Percentiles rank a stretch among this genome's conserved stretches.
Evolutionary conservation across 2,329 filamentous ascomycete species (phyloP).

Genomic region (Neopestalotiopsis rosae): DNA sequence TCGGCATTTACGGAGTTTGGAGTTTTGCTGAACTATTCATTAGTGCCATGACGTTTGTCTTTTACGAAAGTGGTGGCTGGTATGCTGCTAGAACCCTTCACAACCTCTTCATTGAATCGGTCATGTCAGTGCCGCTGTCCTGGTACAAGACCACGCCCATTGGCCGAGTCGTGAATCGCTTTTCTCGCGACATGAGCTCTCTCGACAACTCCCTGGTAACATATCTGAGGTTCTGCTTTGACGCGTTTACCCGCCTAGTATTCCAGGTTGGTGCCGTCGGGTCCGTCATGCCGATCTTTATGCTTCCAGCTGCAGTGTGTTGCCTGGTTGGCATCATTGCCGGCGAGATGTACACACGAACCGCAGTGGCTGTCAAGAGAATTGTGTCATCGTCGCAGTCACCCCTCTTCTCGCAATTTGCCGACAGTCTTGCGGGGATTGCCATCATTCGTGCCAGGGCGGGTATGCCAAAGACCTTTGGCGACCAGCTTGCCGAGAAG

Average conservation of each 20-base stretch:
- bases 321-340: conserved; percentile 43
- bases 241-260: conserved; percentile 38
- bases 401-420: conserved; percentile 62
- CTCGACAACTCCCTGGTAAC: conserved; percentile 54
- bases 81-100: conserved; percentile 59
- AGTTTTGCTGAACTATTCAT: conserved; percentile 49
- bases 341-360: conserved; percentile 52
- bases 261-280: conserved; percentile 45
- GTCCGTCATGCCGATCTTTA: conserved; percentile 50
- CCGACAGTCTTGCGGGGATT: conserved; percentile 56
- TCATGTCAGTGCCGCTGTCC: conserved; percentile 59
- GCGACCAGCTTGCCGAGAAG: conserved; percentile 54
- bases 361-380: conserved; percentile 47
- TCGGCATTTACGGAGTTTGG: conserved; percentile 56
- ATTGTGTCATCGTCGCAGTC: conserved; percentile 49
- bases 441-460: conserved; percentile 56
- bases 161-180: conserved; percentile 59
- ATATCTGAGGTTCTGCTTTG: conserved; percentile 49
- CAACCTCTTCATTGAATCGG: conserved; percentile 54
- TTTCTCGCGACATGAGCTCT: conserved; percentile 62
- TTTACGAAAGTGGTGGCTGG: conserved; percentile 63
- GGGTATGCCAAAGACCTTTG: conserved; percentile 54
- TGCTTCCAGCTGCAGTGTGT: conserved; percentile 44
- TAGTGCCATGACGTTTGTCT: conserved; percentile 47
- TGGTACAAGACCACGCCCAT: conserved; percentile 62